Conservation (phyloP, 2,329 filamentous ascomycete genomes). For the Pestalotiopsis sp. region DNA sequence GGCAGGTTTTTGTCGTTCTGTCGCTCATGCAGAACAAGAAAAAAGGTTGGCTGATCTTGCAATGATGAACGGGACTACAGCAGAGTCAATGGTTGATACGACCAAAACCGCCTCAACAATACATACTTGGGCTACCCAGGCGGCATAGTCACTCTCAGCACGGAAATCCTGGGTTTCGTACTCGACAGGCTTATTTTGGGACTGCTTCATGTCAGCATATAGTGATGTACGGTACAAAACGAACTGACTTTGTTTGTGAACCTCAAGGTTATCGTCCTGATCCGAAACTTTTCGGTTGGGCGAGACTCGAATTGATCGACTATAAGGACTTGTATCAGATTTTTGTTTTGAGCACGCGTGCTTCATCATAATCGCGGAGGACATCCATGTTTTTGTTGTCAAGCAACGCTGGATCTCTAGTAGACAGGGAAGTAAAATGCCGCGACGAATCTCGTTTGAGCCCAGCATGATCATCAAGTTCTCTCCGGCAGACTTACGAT, state of each 20-base stretch:
- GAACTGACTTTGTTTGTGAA: too few species aligned
- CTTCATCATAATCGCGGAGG: too few species aligned
- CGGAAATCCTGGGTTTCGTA: background rate
- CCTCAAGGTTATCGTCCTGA: background rate
- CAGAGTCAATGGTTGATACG: background rate
- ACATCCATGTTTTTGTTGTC: too few species aligned
- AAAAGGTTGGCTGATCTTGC: slow-evolving; percentile 2
- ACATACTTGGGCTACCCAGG: too few species aligned
- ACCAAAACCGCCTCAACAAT: background rate
- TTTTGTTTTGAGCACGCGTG: too few species aligned
- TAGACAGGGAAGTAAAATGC: too few species aligned
- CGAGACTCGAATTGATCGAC: background rate
- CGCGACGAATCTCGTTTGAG: too few species aligned
- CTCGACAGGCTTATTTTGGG: background rate
- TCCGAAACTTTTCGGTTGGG: background rate
- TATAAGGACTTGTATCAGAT: too few species aligned
- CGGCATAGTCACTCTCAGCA: background rate
- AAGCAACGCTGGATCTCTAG: too few species aligned
- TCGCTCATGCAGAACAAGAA: slow-evolving; percentile 18
- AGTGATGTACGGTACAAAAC: too few species aligned
- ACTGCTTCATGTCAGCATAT: too few species aligned
- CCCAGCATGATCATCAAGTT: background rate
- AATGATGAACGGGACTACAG: background rate
- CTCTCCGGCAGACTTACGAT: background rate
- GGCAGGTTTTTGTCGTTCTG: background rate